These are phyloP conservation scores for Fragilariopsis cylindrus DNA, from an alignment of 108 stramenopile species.

Conservation along the genomic window DNA sequence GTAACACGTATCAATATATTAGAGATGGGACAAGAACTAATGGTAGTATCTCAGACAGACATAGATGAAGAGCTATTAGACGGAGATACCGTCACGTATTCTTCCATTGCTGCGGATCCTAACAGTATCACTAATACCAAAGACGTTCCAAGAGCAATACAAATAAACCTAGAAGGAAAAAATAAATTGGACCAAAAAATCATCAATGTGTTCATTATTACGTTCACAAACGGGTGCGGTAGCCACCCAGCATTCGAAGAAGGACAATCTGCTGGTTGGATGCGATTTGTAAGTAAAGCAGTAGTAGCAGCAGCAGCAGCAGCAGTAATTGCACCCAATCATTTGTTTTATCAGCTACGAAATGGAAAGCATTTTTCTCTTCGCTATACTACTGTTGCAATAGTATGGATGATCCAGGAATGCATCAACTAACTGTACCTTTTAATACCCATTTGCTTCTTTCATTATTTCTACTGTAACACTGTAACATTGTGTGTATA, in stretches of 20 bases:
- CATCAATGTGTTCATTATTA: constrained; percentile 29
- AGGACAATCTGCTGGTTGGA: constrained; percentile 40
- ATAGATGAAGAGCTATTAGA: constrained; percentile 18
- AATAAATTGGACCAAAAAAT: constrained; percentile 26
- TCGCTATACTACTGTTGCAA: too few species aligned
- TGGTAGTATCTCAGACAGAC: constrained; percentile 17
- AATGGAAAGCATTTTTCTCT: too few species aligned
- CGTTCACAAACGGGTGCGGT: constrained; percentile 35
- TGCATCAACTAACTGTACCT: too few species aligned
- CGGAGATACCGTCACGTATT: constrained; percentile 40
- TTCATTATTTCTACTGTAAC: neutral
- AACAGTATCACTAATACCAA: constrained; percentile 8
- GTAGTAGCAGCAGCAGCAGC: neutral
- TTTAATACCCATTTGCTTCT: neutral
- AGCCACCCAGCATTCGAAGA: constrained; percentile 27
- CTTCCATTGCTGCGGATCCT: constrained; percentile 19
- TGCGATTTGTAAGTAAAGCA: constrained; percentile 30
- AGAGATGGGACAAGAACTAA: constrained; percentile 36
- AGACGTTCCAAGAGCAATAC: constrained; percentile 31
- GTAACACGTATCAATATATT: constrained; percentile 39
- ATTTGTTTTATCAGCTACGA: neutral
- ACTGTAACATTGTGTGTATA: neutral
- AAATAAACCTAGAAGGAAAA: constrained; percentile 36
- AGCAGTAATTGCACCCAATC: neutral
- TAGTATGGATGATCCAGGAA: too few species aligned